Base-by-base conservation (phyloP, 2,329 filamentous ascomycete species). In the Tolypocladium pustulatum region DNA sequence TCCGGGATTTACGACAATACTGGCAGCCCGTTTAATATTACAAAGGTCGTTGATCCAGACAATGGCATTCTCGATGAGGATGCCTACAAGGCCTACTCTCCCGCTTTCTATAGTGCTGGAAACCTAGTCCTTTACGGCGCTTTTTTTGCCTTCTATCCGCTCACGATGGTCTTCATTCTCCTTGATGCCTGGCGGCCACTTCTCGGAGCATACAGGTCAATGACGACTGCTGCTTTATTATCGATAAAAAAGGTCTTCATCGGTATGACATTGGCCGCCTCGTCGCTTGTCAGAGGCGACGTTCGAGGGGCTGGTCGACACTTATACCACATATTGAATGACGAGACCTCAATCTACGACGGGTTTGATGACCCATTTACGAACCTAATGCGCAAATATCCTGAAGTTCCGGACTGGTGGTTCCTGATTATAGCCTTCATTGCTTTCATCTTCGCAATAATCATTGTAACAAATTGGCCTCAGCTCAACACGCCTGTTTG, bases 351-450 rank as follows among this genome's bases (percentile, higher is more conserved):
- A 8, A 76, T 76, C 60, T 77, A 76, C 58, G 73, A 73, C 2
- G 72, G 69, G 3, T 72, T 74, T 17, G 74, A 73, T 57, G 76
- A 80, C 60, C 64, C 76, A 0, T 75, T 79, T 43, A 75, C 66
- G 2, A 66, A 73, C 0, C 65, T 76, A 1, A 79, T 80, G 76
- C 63, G 68, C 5, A 68, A 66, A 2, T 80, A 79, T 60, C 66
- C 68, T 0, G 78, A 79, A 54, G 76, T 79, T 0, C 77, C 78
- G 0, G 77, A 79, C 58, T 80, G 77, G 77, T 80, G 78, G 71
- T 72, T 71, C 32, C 56, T 64, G 10, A 60, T 59, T 0, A 64
- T 66, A 32, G 63, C 62, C 5, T 41, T 65, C 13, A 34, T 60
- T 27, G 64, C 70, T 15, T 67, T 74, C 58, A 63, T 72, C 30